Percentiles rank a stretch among this genome's conserved stretches.
phyloP scores from a whole-genome alignment of 306 rosid species.

The barrel medic (Medicago truncatula) region MtrunA17r5.0-ANR NC_053044.1:49242001-49242500 shows the following conservation, averaged over 20 bases:
- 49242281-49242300: conserved; percentile 31
- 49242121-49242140: not conserved
- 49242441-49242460: conserved; percentile 76
- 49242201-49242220: conserved; percentile 1
- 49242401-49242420: conserved; percentile 76
- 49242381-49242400: conserved; percentile 66
- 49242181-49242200: conserved; percentile 4
- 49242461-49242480: conserved; percentile 79
- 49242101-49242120: conserved; percentile 2
- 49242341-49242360: conserved; percentile 82
- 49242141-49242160: not conserved
- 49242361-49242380: conserved; percentile 90
- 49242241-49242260: not conserved
- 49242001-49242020: not conserved
- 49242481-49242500: conserved; percentile 35
- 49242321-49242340: conserved; percentile 3
- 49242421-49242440: conserved; percentile 83
- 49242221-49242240: not conserved
- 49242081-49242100: conserved; percentile 21
- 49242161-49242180: not conserved
- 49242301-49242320: conserved; percentile 18
- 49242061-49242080: conserved; percentile 8
- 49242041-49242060: conserved; percentile 11
- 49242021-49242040: not conserved
- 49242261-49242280: conserved; percentile 7